Evolutionary conservation across 768 basidiomycete genomes (phyloP).

Genomic region (Mycena indigotica): DNA sequence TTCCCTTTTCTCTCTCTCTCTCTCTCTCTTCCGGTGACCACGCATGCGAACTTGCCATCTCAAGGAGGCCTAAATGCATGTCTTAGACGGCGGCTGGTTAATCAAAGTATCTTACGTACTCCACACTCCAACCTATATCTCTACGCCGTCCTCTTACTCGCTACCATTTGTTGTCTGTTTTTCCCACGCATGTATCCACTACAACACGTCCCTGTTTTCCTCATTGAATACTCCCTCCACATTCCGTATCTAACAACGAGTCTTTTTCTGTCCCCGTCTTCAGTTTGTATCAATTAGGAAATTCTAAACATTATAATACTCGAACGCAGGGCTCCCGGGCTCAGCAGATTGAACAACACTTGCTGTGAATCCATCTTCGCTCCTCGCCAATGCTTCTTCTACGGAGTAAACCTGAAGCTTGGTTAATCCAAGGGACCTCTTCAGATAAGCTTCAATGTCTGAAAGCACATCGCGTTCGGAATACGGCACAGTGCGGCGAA

Average conservation of each 20-base stretch:
- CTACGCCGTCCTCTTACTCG: constrained; percentile 13
- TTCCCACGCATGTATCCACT: constrained; percentile 25
- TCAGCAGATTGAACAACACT: constrained; percentile 82
- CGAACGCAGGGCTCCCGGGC: constrained; percentile 84
- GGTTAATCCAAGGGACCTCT: constrained; percentile 68
- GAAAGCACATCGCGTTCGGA: constrained; percentile 73
- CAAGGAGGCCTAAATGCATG: constrained; percentile 29
- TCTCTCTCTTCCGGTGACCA: constrained; percentile 31
- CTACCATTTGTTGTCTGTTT: constrained; percentile 9
- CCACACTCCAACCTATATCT: constrained; percentile 13
- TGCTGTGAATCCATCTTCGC: constrained; percentile 60
- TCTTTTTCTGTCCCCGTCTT: background rate
- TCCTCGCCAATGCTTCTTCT: constrained; percentile 63
- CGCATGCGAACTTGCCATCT: constrained; percentile 51
- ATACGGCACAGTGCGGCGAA: constrained; percentile 83
- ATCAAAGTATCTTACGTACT: constrained; percentile 14
- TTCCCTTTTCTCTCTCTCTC: constrained; percentile 19
- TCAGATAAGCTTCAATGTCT: constrained; percentile 78
- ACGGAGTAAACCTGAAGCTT: constrained; percentile 73
- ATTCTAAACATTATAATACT: constrained; percentile 74
- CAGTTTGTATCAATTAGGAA: background rate
- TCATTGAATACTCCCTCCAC: background rate
- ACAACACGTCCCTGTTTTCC: constrained; percentile 21
- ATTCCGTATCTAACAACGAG: background rate
- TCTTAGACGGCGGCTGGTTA: constrained; percentile 24